Evolutionary conservation across 257 asterid species (phyloP), one percentile per base, ranked within the genome.

Genomic region (Forsythia suspensa): DNA sequence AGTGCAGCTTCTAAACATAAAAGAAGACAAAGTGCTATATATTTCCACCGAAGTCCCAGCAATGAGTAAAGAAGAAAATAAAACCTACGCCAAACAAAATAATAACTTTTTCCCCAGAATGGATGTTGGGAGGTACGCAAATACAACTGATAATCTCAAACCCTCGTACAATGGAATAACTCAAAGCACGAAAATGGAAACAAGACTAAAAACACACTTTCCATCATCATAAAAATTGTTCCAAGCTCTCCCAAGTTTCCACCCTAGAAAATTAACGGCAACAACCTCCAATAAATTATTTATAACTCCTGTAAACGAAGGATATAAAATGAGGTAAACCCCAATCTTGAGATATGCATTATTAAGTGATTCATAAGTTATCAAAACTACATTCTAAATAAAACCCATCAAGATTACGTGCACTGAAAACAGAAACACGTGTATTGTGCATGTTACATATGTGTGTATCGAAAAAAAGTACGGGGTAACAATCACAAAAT

Each of bases 221-320:
- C n/a, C n/a, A n/a, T n/a, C n/a, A n/a, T 61, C 18, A 21, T 18
- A 61, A 8, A 59, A 21, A 20, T 0, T 1, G 0, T 55, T n/a
- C 29, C 9, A 55, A 6, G 29, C 8, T 55, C 65, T 10, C 69
- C 69, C 34, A 21, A 61, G 37, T 24, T 21, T 61, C 36, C 36
- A 61, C 38, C 38, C 21, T 15, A 38, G 2, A 59, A 21, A 24
- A 61, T 61, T 61, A 8, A 21, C 13, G 21, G 69, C 69, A 61
- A 84, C 15, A 74, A 74, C 55, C 70, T 71, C 75, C 74, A 65
- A 57, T 69, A 80, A 86, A 74, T 77, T 61, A 79, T 75, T 77
- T 44, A 76, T 13, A 82, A 79, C 75, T 57, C 63, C 66, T 57
- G 66, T 29, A 59, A n/a, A 21, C 34, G 20, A 36, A 6, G 18